Conservation (phyloP, 108 stramenopile genomes). For the Mayamaea pseudoterrestris region DNA sequence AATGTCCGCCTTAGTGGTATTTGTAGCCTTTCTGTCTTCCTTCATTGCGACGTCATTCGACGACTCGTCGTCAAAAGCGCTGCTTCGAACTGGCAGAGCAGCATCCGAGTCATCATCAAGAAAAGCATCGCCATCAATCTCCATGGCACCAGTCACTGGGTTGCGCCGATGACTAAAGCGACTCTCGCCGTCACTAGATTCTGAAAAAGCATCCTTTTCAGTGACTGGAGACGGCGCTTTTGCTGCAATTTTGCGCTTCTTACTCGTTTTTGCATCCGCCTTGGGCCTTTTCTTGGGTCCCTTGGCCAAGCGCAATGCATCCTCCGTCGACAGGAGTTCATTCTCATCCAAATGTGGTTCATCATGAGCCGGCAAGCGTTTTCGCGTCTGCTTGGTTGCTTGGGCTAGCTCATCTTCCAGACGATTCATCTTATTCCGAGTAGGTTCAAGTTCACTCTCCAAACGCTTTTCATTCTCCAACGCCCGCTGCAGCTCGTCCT, state of each 20-base stretch:
- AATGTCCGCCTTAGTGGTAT: slow-evolving; percentile 2
- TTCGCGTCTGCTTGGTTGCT: no score
- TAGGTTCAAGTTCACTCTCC: no score
- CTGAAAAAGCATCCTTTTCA: neutral
- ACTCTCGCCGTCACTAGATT: neutral
- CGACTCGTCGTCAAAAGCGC: neutral
- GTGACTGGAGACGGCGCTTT: neutral
- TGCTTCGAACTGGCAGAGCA: no score
- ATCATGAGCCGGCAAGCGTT: no score
- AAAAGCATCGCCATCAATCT: neutral
- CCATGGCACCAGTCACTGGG: slow-evolving; percentile 9
- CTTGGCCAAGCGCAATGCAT: no score
- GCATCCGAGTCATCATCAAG: no score
- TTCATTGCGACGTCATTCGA: neutral
- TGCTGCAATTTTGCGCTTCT: neutral
- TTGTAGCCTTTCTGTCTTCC: neutral
- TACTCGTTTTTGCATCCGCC: neutral
- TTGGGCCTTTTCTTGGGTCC: neutral
- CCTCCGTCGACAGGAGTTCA: no score
- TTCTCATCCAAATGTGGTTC: no score
- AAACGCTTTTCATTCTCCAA: slow-evolving; percentile 1
- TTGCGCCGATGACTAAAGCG: neutral
- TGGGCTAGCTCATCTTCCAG: no score
- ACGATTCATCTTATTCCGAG: no score
- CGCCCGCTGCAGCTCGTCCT: slow-evolving; percentile 6